Evolutionary conservation across 805 yeast genomes (phyloP), one percentile per base, ranked within the genome.

Genomic region (Hanseniaspora lindneri): DNA sequence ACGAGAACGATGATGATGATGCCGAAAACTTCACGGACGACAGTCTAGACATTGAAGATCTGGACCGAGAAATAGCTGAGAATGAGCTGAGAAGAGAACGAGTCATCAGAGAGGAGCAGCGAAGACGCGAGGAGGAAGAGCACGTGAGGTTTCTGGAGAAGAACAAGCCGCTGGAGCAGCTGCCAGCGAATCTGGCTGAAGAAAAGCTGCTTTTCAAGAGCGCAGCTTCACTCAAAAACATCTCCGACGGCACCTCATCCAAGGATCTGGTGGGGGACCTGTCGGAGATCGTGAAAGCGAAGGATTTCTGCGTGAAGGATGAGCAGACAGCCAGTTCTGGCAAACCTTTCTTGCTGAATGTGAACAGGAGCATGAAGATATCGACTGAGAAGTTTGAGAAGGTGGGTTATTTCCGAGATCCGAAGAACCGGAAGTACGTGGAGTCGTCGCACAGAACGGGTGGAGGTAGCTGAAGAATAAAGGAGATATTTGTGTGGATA

Each of bases 11-110:
- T 9, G 37, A 44, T 10, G 25, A 28, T 13, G 49, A 46, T 10
- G 41, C 34, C 3, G 49, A 46, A 9, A n/a, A 23, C 13, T 30
- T 32, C 1, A 46, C 33, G 24, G 49, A 46, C 39, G 49, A 46
- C n/a, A 46, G 49, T 24, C 14, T 46, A 6, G 49, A 46, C 11
- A 29, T 46, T 37, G 49, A 46, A 32, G 49, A 39, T 16, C 14
- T 46, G n/a, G 49, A 46, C 25, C 30, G 49, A 33, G 43, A 46
- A 32, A 46, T 46, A 7, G 49, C 49, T 6, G 49, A 46, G 32
- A 46, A 23, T 13, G 35, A 39, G 19, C 5, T 46, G 4, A 30
- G 49, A 39, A 46, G 19, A 39, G 49, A 46, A 25, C 37, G 49
- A 36, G 11, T 30, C 13, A 21, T 21, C 13, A 19, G 27, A 14